phyloP scores from a whole-genome alignment of 2,329 filamentous ascomycete species.

The Trichoderma lentiforme region DNA sequence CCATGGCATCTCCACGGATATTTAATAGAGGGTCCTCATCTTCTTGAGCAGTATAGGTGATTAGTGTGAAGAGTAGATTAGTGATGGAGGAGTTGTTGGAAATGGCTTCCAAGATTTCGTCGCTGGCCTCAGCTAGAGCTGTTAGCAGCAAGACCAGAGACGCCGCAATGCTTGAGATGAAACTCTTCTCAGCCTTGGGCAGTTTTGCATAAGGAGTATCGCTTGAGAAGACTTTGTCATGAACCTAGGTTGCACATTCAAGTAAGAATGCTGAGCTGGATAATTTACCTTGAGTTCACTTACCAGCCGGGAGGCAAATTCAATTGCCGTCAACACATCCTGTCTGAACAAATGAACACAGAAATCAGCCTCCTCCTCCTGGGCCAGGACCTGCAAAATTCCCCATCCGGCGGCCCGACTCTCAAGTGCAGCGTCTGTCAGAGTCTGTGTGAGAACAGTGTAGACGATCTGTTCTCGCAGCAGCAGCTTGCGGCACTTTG shows the following conservation, averaged over 20 bases:
- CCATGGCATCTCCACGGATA: slow-evolving; percentile 47
- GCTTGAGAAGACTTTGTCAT: slow-evolving; percentile 41
- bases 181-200: slow-evolving; percentile 51
- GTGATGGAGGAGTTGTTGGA: slow-evolving; percentile 47
- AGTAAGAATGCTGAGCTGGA: not conserved
- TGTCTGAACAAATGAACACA: slow-evolving; percentile 62
- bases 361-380: slow-evolving; percentile 64
- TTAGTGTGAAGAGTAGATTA: slow-evolving; percentile 53
- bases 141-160: slow-evolving; percentile 53
- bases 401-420: slow-evolving; percentile 66
- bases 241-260: slow-evolving; percentile 34
- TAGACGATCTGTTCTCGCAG: slow-evolving; percentile 64
- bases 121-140: slow-evolving; percentile 55
- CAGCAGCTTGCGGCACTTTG: slow-evolving; percentile 61
- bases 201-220: slow-evolving; percentile 45
- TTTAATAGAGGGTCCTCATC: slow-evolving; percentile 40
- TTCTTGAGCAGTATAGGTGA: slow-evolving; percentile 43
- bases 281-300: slow-evolving; percentile 24
- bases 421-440: slow-evolving; percentile 61
- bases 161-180: slow-evolving; percentile 52
- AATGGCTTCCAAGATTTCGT: slow-evolving; percentile 57
- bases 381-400: slow-evolving; percentile 58
- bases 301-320: slow-evolving; percentile 53
- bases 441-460: slow-evolving; percentile 59
- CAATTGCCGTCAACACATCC: slow-evolving; percentile 59